These are phyloP conservation scores for Candida glucosophila DNA, from an alignment of 1,139 yeast genomes.

Conservation along the genomic window DNA sequence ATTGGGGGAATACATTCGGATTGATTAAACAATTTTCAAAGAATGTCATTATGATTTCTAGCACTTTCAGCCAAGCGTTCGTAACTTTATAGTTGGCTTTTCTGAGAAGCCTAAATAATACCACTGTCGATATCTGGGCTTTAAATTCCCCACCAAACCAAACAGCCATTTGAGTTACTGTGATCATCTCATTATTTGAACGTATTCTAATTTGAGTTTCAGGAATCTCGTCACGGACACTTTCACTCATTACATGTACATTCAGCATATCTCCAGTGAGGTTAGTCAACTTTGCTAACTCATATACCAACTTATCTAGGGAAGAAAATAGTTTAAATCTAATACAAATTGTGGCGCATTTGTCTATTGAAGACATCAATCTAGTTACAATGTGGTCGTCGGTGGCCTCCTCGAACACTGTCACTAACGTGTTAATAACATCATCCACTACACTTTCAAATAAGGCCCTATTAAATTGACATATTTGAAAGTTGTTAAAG, in stretches of 20 bases:
- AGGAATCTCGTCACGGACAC: slow-evolving; percentile 37
- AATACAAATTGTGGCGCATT: slow-evolving; percentile 68
- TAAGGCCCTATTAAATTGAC: slow-evolving; percentile 58
- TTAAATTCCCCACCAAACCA: slow-evolving; percentile 85
- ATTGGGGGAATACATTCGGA: slow-evolving; percentile 57
- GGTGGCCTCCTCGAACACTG: slow-evolving; percentile 76
- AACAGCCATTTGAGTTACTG: slow-evolving; percentile 75
- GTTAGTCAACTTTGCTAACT: slow-evolving; percentile 57
- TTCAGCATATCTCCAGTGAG: slow-evolving; percentile 23
- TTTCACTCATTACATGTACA: slow-evolving; percentile 19
- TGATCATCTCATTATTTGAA: slow-evolving; percentile 45
- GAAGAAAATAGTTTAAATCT: slow-evolving; percentile 49
- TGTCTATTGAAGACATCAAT: slow-evolving; percentile 81
- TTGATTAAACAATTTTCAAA: slow-evolving; percentile 67
- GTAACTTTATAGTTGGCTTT: slow-evolving; percentile 44
- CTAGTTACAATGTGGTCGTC: slow-evolving; percentile 87
- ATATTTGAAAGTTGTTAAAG: slow-evolving; percentile 13
- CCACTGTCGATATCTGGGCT: slow-evolving; percentile 84
- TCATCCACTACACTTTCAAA: slow-evolving; percentile 56
- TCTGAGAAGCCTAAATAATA: slow-evolving; percentile 68
- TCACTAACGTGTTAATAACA: slow-evolving; percentile 60
- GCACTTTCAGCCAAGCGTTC: slow-evolving; percentile 52
- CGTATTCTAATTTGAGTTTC: slow-evolving; percentile 41
- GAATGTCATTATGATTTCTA: slow-evolving; percentile 54
- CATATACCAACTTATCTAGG: slow-evolving; percentile 56